These are phyloP conservation scores for Plasmodium vinckei DNA, from an alignment of 169 alveolate genomes.

Conservation along the genomic window DNA sequence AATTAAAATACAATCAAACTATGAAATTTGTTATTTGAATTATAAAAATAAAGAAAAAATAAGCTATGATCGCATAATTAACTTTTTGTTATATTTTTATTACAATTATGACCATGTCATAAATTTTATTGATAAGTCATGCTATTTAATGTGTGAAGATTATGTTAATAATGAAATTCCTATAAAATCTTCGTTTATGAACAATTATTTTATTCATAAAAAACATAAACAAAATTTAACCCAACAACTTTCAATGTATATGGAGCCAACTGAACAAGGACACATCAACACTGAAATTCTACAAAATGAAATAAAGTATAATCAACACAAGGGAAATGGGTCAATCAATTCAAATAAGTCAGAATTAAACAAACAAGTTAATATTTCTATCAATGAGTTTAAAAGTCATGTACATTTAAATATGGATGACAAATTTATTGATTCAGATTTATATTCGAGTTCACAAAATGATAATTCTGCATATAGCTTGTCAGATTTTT, in stretches of 20 bases:
- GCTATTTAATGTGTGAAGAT: constrained; percentile 73
- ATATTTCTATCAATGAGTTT: constrained; percentile 48
- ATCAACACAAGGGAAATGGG: background rate
- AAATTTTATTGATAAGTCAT: constrained; percentile 62
- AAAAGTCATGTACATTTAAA: constrained; percentile 32
- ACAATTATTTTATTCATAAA: background rate
- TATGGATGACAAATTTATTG: constrained; percentile 12
- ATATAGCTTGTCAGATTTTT: constrained; percentile 35
- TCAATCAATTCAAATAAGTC: constrained; percentile 2
- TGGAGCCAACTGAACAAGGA: background rate
- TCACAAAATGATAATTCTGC: constrained; percentile 49
- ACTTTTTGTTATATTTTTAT: constrained; percentile 44
- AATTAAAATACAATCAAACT: constrained; percentile 49
- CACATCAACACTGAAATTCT: background rate
- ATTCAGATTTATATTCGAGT: constrained; percentile 43
- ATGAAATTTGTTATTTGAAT: constrained; percentile 69
- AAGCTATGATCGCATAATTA: constrained; percentile 53
- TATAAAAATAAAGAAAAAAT: constrained; percentile 71
- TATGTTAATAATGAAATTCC: constrained; percentile 15
- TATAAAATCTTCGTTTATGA: constrained; percentile 11
- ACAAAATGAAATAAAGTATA: background rate
- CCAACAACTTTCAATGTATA: background rate
- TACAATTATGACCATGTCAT: constrained; percentile 65
- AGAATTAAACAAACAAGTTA: constrained; percentile 34
- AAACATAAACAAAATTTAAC: background rate